Conservation (phyloP, 2,329 filamentous ascomycete genomes). For the Scedosporium aurantiacum region DNA sequence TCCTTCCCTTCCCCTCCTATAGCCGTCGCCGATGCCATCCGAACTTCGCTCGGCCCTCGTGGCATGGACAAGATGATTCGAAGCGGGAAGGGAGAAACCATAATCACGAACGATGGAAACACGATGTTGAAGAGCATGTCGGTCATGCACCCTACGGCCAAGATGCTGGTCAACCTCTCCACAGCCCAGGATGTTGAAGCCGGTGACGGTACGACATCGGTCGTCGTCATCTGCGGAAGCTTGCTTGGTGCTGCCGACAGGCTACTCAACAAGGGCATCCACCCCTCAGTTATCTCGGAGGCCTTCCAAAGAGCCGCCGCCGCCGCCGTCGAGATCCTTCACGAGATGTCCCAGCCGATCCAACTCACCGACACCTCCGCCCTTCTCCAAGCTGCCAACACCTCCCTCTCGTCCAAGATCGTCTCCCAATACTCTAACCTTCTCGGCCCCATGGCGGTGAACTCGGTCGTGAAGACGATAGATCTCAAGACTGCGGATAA, state of each 20-base stretch:
- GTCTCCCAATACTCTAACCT: conserved; percentile 94
- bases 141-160: conserved; percentile 97
- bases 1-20: conserved; percentile 11
- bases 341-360: conserved; percentile 93
- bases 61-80: conserved; percentile 99
- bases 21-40: conserved; percentile 96
- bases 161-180: conserved; percentile 97
- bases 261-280: conserved; percentile 83
- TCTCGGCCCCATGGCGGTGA: conserved; percentile 95
- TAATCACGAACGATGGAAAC: conserved; percentile 99
- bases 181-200: conserved; percentile 97
- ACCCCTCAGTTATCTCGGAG: conserved; percentile 96
- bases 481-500: conserved; percentile 93
- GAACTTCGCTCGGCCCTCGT: conserved; percentile 89
- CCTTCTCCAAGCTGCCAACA: conserved; percentile 91
- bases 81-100: conserved; percentile 89
- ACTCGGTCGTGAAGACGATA: conserved; percentile 91
- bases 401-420: conserved; percentile 95
- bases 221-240: conserved; percentile 95
- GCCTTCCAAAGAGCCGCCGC: conserved; percentile 90
- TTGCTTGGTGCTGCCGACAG: conserved; percentile 87
- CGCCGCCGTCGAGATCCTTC: conserved; percentile 78
- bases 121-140: conserved; percentile 99
- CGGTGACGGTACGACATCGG: conserved; percentile 94
- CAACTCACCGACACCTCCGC: conserved; percentile 77